Evolutionary conservation across 2,329 filamentous ascomycete species (phyloP).

Genomic region (Sporothrix luriei): DNA sequence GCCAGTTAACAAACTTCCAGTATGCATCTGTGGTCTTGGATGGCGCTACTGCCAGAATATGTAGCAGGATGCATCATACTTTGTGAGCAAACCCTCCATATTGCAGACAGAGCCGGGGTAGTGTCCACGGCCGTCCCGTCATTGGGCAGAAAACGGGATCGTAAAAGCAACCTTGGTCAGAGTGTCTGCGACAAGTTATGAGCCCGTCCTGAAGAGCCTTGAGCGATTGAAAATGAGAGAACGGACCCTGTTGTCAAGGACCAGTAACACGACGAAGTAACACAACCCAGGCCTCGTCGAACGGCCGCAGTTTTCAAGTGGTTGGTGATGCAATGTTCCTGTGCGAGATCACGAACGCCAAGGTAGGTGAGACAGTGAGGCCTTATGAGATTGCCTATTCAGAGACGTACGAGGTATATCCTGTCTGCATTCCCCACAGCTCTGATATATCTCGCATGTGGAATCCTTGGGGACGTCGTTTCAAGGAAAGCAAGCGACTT

Average conservation of each 20-base stretch:
- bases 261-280: background rate
- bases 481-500: background rate
- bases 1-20: background rate
- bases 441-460: background rate
- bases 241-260: background rate
- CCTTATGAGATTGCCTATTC: background rate
- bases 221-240: background rate
- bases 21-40: slow-evolving; percentile 11
- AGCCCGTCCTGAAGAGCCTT: background rate
- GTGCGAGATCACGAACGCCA: background rate
- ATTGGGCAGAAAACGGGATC: slow-evolving; percentile 22
- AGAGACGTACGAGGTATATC: background rate
- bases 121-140: slow-evolving; percentile 1
- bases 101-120: background rate
- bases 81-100: background rate
- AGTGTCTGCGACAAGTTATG: no score
- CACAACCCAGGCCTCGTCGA: background rate
- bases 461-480: background rate
- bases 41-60: slow-evolving; percentile 7
- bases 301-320: slow-evolving; percentile 11
- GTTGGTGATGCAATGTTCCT: slow-evolving; percentile 7
- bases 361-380: background rate
- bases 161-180: background rate
- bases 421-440: background rate
- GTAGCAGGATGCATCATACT: background rate